Conservation (phyloP, 257 asterid species). For the Penstemon barbatus region DNA sequence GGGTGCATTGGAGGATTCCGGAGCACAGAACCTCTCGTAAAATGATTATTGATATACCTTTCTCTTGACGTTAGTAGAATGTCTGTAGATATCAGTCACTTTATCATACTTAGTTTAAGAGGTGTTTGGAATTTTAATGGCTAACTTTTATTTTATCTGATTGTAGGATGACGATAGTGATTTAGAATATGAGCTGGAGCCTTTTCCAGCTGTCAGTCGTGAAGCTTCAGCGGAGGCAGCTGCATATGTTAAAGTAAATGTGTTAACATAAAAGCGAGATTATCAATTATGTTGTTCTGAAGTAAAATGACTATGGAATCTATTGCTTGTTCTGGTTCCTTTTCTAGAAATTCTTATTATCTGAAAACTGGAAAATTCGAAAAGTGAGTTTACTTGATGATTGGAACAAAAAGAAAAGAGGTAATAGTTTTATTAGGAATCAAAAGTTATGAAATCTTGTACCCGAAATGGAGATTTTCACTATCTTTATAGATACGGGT, state of each 20-base stretch:
- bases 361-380: slow-evolving; percentile 5
- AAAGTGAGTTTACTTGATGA: background rate
- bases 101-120: slow-evolving; percentile 14
- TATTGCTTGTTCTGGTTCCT: slow-evolving; percentile 16
- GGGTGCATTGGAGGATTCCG: no score
- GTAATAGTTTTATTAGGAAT: background rate
- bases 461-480: slow-evolving; percentile 1
- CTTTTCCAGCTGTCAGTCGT: slow-evolving; percentile 62
- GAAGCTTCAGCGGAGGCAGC: slow-evolving; percentile 78
- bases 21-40: no score
- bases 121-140: slow-evolving; percentile 21
- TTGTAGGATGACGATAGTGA: slow-evolving; percentile 89
- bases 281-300: background rate
- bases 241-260: slow-evolving; percentile 73
- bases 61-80: slow-evolving; percentile 6
- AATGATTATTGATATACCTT: background rate
- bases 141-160: slow-evolving; percentile 14
- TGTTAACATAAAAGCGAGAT: slow-evolving; percentile 18
- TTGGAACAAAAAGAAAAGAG: background rate
- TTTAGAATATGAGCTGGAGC: slow-evolving; percentile 70
- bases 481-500: background rate
- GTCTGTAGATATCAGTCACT: background rate
- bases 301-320: slow-evolving; percentile 4
- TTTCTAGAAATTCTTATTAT: slow-evolving; percentile 18
- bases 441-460: background rate